These are phyloP conservation scores for Ogataea parapolymorpha DNA, from an alignment of 805 yeast species.

Conservation along the genomic window DNA sequence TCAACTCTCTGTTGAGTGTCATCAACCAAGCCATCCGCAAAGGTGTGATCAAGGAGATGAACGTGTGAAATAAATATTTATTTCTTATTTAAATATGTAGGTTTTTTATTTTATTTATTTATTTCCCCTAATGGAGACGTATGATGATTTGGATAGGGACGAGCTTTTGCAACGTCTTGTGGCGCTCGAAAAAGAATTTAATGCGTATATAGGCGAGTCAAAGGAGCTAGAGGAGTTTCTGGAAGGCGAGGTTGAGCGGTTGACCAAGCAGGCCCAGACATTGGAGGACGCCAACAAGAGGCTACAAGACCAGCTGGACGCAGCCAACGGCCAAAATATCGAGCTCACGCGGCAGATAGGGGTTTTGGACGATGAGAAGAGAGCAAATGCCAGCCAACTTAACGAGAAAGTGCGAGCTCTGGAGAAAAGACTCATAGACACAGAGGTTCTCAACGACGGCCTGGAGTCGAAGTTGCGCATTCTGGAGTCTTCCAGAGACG, in stretches of 20 bases:
- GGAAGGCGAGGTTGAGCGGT: slow-evolving; percentile 21
- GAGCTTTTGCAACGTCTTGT: slow-evolving; percentile 15
- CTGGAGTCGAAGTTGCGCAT: slow-evolving; percentile 23
- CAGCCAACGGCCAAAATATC: neutral
- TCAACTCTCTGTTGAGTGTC: slow-evolving; percentile 47
- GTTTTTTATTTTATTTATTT: slow-evolving; percentile 3
- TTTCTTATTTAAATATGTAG: no score
- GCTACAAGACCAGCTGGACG: neutral
- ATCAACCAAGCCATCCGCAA: slow-evolving; percentile 35
- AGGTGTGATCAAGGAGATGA: slow-evolving; percentile 23
- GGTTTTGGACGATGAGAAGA: slow-evolving; percentile 4
- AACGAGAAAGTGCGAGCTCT: slow-evolving; percentile 9
- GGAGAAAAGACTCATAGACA: slow-evolving; percentile 15
- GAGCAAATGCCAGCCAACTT: neutral
- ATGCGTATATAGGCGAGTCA: slow-evolving; percentile 20
- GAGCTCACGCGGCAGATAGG: slow-evolving; percentile 9
- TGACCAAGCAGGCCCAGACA: slow-evolving; percentile 2
- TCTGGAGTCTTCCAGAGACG: slow-evolving; percentile 4
- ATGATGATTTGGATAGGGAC: slow-evolving; percentile 8
- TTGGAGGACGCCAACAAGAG: neutral
- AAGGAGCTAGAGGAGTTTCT: slow-evolving; percentile 26
- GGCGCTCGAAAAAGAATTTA: slow-evolving; percentile 24
- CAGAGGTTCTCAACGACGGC: slow-evolving; percentile 27
- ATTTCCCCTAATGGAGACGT: slow-evolving; percentile 4
- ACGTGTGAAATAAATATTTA: slow-evolving; percentile 2